Base-by-base conservation (phyloP, 2,329 filamentous ascomycete species). In the Dryadomyces quercivorus region DNA sequence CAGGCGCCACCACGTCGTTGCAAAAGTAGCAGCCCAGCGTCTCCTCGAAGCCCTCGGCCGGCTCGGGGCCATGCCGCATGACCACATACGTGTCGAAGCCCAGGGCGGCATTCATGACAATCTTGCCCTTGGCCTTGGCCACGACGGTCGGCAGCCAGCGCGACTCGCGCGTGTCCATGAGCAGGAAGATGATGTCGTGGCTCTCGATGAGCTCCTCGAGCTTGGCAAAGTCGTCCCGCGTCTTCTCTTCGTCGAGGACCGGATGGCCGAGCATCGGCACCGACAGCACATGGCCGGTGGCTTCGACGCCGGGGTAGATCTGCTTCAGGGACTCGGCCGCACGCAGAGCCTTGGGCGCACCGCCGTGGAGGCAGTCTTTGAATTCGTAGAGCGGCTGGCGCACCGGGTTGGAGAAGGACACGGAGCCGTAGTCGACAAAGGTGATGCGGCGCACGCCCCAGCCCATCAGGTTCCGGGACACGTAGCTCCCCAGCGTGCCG, bases 71-170 rank as follows among this genome's bases (percentile, higher is more conserved):
- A 67, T 98, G 93, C 55, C 93, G 82, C 93, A 98, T 97, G 40
- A 95, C 90, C 2, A 98, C 90, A 63, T 88, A 98, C 0, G 90
- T 93, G 69, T 98, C 93, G 64, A 98, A 98, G 0, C 93, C 93
- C 3, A 98, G 77, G 1, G 93, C 93, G 8, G 92, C 90, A 67
- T 97, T 98, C 79, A 98, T 85, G 22, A 98, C 92, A 59, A 97
- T 88, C 72, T 98, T 98, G 38, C 86, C 87, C 2, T 84, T 81
- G 3, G 91, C 85, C 69, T 97, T 98, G 44, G 86, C 92, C 84
- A 98, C 95, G 16, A 98, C 82, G 0, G 92, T 97, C 1, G 93
- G 93, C 44, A 98, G 74, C 93, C 93, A 98, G 60, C 93, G 78
- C 49, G 88, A 93, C 70, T 98, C 93, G 58, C 93, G 77, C 10